Percentiles rank a stretch among this genome's conserved stretches.
Conservation (phyloP, 129 eudicot species). For the Heracleum sosnowskyi region DNA sequence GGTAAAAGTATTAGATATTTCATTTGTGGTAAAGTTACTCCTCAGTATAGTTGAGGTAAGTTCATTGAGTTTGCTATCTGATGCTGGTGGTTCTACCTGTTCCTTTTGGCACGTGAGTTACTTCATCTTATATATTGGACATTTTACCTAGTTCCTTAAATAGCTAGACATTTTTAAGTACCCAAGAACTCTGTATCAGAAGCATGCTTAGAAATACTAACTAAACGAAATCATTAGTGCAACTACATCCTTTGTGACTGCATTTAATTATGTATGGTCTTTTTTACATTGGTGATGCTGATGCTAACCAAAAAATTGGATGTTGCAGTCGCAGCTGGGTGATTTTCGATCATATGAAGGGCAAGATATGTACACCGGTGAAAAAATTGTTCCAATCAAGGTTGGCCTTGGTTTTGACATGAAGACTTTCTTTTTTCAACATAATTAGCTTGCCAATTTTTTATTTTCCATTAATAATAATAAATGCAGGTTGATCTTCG, state of each 20-base stretch:
- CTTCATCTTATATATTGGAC: background rate
- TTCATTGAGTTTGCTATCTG: background rate
- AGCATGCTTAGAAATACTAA: background rate
- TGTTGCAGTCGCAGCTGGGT: slow-evolving; percentile 69
- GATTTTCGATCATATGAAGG: slow-evolving; percentile 88
- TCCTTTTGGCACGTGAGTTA: background rate
- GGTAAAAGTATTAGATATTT: background rate
- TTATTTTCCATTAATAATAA: slow-evolving; percentile 3
- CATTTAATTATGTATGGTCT: background rate
- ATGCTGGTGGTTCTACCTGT: background rate
- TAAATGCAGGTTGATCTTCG: slow-evolving; percentile 78
- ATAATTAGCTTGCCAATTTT: slow-evolving; percentile 16
- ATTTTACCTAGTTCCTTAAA: background rate
- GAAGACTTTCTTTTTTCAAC: background rate
- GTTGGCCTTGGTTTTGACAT: slow-evolving; percentile 30
- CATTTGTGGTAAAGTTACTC: background rate
- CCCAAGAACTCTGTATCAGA: background rate
- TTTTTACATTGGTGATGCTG: slow-evolving; percentile 2
- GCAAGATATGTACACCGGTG: slow-evolving; percentile 95
- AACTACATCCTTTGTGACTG: background rate
- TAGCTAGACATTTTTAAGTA: background rate
- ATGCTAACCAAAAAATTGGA: slow-evolving; percentile 7
- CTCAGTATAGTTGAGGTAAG: background rate
- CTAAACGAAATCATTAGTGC: too few relatives aligned
- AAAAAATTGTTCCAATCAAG: slow-evolving; percentile 92